These are phyloP conservation scores for Suillus decipiens DNA, from an alignment of 768 basidiomycete genomes.

Conservation along the genomic window DNA sequence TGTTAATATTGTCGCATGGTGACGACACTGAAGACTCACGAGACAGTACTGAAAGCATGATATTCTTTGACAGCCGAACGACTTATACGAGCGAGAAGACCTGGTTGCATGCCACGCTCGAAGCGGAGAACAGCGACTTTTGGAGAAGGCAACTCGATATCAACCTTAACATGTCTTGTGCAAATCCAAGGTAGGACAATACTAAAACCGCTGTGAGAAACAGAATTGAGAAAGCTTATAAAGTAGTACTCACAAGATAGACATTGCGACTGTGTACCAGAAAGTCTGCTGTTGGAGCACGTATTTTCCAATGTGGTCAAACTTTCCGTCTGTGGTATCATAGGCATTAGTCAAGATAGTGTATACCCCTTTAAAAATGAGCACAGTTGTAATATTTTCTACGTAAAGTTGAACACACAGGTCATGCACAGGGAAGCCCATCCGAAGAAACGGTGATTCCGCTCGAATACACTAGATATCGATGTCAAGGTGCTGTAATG, in stretches of 20 bases:
- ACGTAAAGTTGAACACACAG: slow-evolving; percentile 31
- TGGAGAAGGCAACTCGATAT: slow-evolving; percentile 79
- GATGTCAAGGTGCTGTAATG: slow-evolving; percentile 2
- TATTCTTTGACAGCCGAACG: slow-evolving; percentile 78
- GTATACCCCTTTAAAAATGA: slow-evolving; percentile 52
- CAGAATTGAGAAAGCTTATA: neutral
- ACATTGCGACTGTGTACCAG: slow-evolving; percentile 77
- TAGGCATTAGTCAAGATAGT: slow-evolving; percentile 69
- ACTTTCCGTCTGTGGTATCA: slow-evolving; percentile 52
- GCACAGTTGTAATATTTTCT: neutral
- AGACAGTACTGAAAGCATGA: slow-evolving; percentile 79
- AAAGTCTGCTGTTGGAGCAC: slow-evolving; percentile 72
- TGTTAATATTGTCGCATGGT: slow-evolving; percentile 7
- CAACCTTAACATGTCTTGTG: slow-evolving; percentile 69
- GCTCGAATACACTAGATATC: slow-evolving; percentile 67
- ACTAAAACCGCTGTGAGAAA: slow-evolving; percentile 36
- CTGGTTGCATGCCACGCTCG: slow-evolving; percentile 83
- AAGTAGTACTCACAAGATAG: slow-evolving; percentile 54
- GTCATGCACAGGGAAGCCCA: slow-evolving; percentile 63
- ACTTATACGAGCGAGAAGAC: slow-evolving; percentile 72
- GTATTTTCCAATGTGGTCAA: slow-evolving; percentile 55
- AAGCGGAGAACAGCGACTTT: slow-evolving; percentile 82
- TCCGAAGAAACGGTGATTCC: slow-evolving; percentile 78
- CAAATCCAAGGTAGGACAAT: slow-evolving; percentile 77
- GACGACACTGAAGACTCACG: slow-evolving; percentile 42